A percentile compares a stretch with the other conserved stretches of the same genome.
These are phyloP conservation scores for Paraphaeosphaeria sporulosa DNA, from an alignment of 2,329 filamentous ascomycete genomes.

Conservation along the genomic window DNA sequence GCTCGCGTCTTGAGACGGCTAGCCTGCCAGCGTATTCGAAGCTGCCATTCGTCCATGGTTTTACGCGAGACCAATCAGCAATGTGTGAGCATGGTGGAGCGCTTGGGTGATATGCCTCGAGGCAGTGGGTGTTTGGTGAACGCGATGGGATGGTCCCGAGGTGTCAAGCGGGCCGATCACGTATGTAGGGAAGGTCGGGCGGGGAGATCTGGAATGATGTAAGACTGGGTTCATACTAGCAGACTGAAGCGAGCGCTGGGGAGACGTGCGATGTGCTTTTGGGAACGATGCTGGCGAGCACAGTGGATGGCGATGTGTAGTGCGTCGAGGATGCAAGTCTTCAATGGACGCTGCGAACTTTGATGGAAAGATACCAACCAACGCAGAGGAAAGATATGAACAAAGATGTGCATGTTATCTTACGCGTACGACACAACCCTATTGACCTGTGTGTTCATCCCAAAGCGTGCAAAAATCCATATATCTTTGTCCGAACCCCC, in stretches of 20 bases:
- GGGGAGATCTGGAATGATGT: conserved; percentile 1
- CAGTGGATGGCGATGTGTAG: too few species aligned
- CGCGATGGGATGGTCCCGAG: not conserved
- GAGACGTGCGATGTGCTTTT: not conserved
- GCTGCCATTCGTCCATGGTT: not conserved
- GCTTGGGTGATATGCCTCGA: conserved; percentile 2
- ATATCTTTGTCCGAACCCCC: not conserved
- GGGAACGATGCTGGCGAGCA: not conserved
- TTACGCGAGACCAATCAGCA: not conserved
- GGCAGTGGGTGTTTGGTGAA: conserved; percentile 7
- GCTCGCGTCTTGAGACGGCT: conserved; percentile 17
- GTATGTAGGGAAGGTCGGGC: not conserved
- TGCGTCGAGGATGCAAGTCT: not conserved
- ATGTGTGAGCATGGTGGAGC: not conserved
- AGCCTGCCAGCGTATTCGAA: conserved; percentile 4
- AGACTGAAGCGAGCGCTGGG: not conserved
- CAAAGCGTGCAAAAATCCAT: not conserved
- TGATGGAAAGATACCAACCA: not conserved
- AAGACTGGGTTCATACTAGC: not conserved
- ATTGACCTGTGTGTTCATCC: not conserved
- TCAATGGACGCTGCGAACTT: not conserved
- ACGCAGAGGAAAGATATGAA: not conserved
- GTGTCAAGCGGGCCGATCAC: not conserved
- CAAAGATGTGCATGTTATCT: not conserved
- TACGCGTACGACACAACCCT: not conserved